Conservation (phyloP, 495 filamentous ascomycete species). For the Penicillium robsamsonii region DNA sequence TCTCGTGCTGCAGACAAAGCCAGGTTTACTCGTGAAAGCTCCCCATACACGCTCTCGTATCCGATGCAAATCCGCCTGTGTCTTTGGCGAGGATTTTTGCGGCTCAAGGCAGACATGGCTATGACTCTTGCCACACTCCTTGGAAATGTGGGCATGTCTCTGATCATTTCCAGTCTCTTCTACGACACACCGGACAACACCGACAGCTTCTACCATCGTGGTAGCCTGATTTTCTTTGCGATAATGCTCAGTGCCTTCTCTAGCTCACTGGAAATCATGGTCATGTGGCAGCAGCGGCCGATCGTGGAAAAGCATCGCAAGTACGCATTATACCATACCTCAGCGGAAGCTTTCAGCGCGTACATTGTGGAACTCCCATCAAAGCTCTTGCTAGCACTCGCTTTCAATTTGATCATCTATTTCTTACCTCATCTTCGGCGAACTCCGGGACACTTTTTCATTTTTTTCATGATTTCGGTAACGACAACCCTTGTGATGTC, state of each 20-base stretch:
- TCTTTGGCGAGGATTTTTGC: conserved; percentile 67
- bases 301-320: conserved; percentile 90
- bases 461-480: conserved; percentile 60
- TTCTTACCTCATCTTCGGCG: conserved; percentile 82
- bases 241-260: conserved; percentile 83
- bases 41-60: conserved; percentile 76
- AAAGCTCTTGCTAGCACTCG: conserved; percentile 51
- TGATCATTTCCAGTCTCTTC: conserved; percentile 82
- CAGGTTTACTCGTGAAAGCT: conserved; percentile 58
- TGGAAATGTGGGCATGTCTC: conserved; percentile 69
- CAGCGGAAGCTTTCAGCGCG: conserved; percentile 79
- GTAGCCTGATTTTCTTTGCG: conserved; percentile 85
- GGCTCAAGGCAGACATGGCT: conserved; percentile 66
- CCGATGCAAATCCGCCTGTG: conserved; percentile 70
- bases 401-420: conserved; percentile 74
- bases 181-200: conserved; percentile 65
- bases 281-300: conserved; percentile 78
- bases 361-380: conserved; percentile 79
- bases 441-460: conserved; percentile 77
- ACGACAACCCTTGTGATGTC: conserved; percentile 68
- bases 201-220: conserved; percentile 70
- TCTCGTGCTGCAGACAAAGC: conserved; percentile 56
- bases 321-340: conserved; percentile 92
- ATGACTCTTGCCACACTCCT: conserved; percentile 68
- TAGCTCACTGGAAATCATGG: conserved; percentile 72